Evolutionary conservation across 225 moss, liverwort and hornwort genomes (phyloP).

Genomic region (Pseudisothecium myosuroides): DNA sequence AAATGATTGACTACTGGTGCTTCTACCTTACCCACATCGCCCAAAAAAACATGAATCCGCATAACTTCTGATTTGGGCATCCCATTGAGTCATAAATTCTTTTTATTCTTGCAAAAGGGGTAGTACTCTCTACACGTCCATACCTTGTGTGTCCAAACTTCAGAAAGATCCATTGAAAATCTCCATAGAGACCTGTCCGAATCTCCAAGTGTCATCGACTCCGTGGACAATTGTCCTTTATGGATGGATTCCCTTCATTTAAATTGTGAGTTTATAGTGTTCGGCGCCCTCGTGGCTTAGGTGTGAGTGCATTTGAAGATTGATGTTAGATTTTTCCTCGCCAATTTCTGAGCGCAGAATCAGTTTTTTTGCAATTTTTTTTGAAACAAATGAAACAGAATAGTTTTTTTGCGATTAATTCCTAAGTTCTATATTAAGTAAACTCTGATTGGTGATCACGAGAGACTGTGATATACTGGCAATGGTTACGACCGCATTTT

Average conservation of each 20-base stretch:
- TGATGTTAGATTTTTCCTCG: background rate
- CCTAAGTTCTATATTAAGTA: background rate
- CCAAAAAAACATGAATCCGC: fast-evolving
- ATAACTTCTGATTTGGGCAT: background rate
- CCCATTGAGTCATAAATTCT: background rate
- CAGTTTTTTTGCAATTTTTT: background rate
- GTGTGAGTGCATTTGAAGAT: background rate
- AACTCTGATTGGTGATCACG: too few relatives aligned
- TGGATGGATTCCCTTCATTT: too few relatives aligned
- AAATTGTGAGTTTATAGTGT: background rate
- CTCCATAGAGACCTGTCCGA: background rate
- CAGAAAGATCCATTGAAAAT: background rate
- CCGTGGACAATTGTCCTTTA: fast-evolving
- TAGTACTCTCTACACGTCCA: background rate
- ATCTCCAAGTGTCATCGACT: background rate
- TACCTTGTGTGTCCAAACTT: background rate
- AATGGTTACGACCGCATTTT: too few relatives aligned
- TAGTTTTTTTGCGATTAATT: background rate
- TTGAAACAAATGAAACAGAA: too few relatives aligned
- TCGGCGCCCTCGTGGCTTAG: background rate
- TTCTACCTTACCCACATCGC: background rate
- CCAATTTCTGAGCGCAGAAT: background rate
- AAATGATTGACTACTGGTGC: too few relatives aligned
- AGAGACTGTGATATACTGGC: background rate
- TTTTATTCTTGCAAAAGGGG: background rate